Percentiles rank a stretch among this genome's conserved stretches.
phyloP scores from a whole-genome alignment of 139 green algal genomes.

The Chlamydomonas sphaeroides region DNA sequence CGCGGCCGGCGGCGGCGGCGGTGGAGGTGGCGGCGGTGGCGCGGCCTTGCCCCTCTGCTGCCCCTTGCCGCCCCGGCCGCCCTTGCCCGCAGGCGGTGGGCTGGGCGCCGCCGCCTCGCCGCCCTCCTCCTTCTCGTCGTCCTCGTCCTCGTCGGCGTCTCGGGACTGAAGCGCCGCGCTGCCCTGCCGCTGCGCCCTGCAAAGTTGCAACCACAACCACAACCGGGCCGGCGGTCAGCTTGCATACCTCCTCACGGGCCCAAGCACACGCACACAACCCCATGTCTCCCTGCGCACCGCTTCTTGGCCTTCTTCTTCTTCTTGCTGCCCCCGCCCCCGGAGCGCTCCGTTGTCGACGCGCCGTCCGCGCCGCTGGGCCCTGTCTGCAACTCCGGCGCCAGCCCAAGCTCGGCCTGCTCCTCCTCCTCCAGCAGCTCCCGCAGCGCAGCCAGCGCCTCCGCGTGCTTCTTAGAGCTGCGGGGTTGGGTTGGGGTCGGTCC shows the following conservation, averaged over 20 bases:
- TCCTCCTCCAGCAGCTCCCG: slow-evolving; percentile 66
- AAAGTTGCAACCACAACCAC: neutral
- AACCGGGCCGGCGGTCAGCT: no score
- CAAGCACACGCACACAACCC: neutral
- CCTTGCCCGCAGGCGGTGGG: neutral
- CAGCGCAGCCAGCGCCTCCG: slow-evolving; percentile 64
- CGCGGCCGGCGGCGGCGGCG: slow-evolving; percentile 22
- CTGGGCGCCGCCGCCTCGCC: neutral
- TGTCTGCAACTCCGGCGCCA: neutral
- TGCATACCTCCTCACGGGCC: no score
- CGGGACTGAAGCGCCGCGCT: neutral
- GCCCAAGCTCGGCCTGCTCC: slow-evolving; percentile 41
- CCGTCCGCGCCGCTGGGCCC: neutral
- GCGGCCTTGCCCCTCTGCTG: neutral
- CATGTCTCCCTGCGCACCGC: neutral
- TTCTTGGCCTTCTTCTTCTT: slow-evolving; percentile 50
- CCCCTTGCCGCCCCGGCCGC: neutral
- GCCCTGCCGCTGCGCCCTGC: neutral
- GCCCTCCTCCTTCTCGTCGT: neutral
- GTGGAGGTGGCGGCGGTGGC: neutral
- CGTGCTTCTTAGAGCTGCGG: slow-evolving; percentile 82
- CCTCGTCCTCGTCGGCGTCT: neutral
- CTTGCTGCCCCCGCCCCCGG: slow-evolving; percentile 15
- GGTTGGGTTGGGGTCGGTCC: no score
- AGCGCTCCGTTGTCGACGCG: neutral